Conservation (phyloP, 495 filamentous ascomycete species). For the Aspergillus heteromorphus region DNA sequence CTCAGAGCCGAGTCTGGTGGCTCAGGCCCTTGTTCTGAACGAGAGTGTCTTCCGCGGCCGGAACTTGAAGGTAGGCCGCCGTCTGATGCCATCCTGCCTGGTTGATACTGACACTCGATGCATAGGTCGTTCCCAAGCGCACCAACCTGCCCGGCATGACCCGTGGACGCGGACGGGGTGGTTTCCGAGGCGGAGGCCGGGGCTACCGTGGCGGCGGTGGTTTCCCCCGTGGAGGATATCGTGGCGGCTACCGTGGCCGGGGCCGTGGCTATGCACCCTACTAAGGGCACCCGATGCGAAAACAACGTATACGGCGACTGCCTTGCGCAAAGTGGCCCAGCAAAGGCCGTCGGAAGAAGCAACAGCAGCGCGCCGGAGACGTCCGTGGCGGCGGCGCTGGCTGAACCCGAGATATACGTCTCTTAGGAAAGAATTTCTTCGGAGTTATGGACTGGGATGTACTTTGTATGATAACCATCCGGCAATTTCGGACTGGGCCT, state of each 20-base stretch:
- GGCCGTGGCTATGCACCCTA: slow-evolving; percentile 80
- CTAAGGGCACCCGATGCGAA: slow-evolving; percentile 32
- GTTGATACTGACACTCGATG: background rate
- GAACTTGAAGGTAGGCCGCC: slow-evolving; percentile 72
- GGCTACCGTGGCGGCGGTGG: slow-evolving; percentile 30
- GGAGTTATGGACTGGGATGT: slow-evolving; percentile 33
- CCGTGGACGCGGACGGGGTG: slow-evolving; percentile 69
- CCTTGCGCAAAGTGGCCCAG: background rate
- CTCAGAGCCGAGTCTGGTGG: slow-evolving; percentile 87
- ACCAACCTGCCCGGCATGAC: slow-evolving; percentile 96
- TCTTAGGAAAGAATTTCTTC: slow-evolving; percentile 19
- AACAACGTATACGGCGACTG: background rate
- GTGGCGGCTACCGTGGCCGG: slow-evolving; percentile 72
- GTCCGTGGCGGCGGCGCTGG: slow-evolving; percentile 2
- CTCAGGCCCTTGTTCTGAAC: slow-evolving; percentile 89
- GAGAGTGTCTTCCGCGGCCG: slow-evolving; percentile 94
- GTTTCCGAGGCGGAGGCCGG: slow-evolving; percentile 61
- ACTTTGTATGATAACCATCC: slow-evolving; percentile 33
- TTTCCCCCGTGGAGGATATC: slow-evolving; percentile 50
- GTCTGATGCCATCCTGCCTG: background rate
- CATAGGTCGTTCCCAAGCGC: slow-evolving; percentile 86
- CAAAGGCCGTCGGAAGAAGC: background rate
- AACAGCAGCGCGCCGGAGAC: slow-evolving; percentile 1
- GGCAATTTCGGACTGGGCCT: slow-evolving; percentile 14
- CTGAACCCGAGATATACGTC: background rate